Conservation (phyloP, 768 basidiomycete species). For the Paxillus ammoniavirescens region DNA sequence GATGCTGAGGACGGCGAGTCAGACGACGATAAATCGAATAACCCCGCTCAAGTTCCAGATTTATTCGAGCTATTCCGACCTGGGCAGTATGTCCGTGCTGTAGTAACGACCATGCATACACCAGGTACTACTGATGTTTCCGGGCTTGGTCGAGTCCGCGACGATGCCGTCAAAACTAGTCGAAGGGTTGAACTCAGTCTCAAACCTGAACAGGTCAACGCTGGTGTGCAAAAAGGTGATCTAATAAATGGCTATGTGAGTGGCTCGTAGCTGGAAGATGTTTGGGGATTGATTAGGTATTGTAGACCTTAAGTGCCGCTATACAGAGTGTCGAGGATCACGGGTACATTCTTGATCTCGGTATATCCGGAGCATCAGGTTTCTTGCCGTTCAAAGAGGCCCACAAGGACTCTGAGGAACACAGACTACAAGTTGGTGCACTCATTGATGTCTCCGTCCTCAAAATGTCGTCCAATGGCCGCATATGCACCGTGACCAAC, state of each 20-base stretch:
- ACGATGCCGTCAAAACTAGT: slow-evolving; percentile 66
- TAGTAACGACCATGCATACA: slow-evolving; percentile 67
- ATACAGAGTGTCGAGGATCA: slow-evolving; percentile 91
- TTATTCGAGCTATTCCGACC: slow-evolving; percentile 70
- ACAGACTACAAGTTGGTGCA: slow-evolving; percentile 58
- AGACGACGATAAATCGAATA: slow-evolving; percentile 43
- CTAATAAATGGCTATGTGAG: slow-evolving; percentile 73
- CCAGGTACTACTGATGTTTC: slow-evolving; percentile 61
- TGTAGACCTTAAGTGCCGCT: slow-evolving; percentile 70
- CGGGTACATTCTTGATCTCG: slow-evolving; percentile 88
- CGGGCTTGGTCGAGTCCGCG: slow-evolving; percentile 60
- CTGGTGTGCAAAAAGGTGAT: slow-evolving; percentile 75
- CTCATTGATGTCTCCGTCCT: slow-evolving; percentile 66
- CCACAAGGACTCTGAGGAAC: slow-evolving; percentile 35
- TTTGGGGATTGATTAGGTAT: slow-evolving; percentile 1
- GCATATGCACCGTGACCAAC: slow-evolving; percentile 69
- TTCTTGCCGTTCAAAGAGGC: slow-evolving; percentile 83
- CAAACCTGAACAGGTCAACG: slow-evolving; percentile 80
- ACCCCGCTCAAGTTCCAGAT: slow-evolving; percentile 51
- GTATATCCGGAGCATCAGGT: slow-evolving; percentile 72
- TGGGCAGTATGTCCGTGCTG: slow-evolving; percentile 85
- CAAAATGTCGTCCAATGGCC: slow-evolving; percentile 71
- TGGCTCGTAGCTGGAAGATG: slow-evolving; percentile 17
- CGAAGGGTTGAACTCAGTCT: slow-evolving; percentile 84
- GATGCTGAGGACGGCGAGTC: slow-evolving; percentile 45